Evolutionary conservation across 768 basidiomycete species (phyloP), one percentile per base, ranked within the genome.

Genomic region (Jaapia argillacea): DNA sequence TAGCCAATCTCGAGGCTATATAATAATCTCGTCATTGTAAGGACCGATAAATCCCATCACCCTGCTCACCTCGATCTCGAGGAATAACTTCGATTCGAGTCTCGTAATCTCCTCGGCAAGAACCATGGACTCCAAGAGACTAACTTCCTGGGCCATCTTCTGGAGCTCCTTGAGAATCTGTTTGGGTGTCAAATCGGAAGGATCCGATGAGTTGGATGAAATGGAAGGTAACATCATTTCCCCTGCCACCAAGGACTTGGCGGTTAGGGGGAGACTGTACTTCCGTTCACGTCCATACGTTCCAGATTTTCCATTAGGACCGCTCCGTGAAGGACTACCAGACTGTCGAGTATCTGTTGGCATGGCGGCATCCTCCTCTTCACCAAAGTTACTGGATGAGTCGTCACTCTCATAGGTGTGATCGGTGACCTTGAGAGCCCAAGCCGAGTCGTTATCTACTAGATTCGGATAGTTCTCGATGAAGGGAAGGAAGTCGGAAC

Each of bases 101-200:
- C 80, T 72, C 28, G 89, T 92, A 51, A 96, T 86, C 62, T 93
- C 88, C 51, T 86, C 75, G 0, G 91, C 91, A 48, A 94, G 76
- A 20, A 80, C 77, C 18, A 69, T 69, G 4, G 82, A 66, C 47
- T 84, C 81, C 13, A 70, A 60, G 18, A 58, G 59, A 48, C 74
- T 64, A 4, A 89, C 58, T 42, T 78, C 77, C 43, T 74, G 61
- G 6, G 82, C 74, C 36, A 81, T 60, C 48, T 63, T 75, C 27
- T 68, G 63, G 16, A 90, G 69, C 36, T 80, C 77, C 57, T 75
- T 81, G 24, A 87, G 59, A 16, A 79, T 71, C 23, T 76, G 71
- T 54, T 78, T 79, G 31, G 72, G 58, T 4, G 71, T 62, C 25
- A 64, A 58, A 26, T 77, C 74, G 6, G 58, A 37, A 46, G 22